Percentiles rank a stretch among this genome's conserved stretches.
phyloP scores from a whole-genome alignment of 2,329 filamentous ascomycete species.

The Fusarium incarnatum region DNA sequence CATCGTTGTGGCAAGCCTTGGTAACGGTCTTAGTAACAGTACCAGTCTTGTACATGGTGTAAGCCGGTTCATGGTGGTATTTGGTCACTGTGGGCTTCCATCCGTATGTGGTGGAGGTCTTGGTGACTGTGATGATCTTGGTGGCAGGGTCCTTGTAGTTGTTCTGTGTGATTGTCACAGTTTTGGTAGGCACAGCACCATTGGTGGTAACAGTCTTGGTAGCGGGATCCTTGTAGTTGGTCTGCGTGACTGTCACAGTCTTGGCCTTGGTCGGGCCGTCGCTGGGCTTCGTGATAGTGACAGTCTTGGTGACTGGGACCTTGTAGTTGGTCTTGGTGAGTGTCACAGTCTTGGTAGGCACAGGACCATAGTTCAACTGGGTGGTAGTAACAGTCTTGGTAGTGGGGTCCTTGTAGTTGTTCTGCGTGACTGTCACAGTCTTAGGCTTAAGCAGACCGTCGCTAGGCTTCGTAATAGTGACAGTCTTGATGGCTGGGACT shows the following conservation, averaged over 20 bases:
- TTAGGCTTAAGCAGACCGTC: neutral
- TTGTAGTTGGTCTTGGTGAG: too few species aligned
- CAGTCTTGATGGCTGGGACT: neutral
- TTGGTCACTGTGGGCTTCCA: slow-evolving; percentile 11
- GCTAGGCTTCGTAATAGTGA: neutral
- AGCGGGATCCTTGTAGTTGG: too few species aligned
- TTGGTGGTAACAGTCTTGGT: too few species aligned
- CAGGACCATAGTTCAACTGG: too few species aligned
- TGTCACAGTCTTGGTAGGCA: too few species aligned
- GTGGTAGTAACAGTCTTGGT: too few species aligned
- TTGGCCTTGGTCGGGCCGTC: neutral
- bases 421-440: neutral
- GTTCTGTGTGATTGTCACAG: too few species aligned
- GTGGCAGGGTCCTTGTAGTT: neutral
- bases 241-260: neutral
- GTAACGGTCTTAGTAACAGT: neutral
- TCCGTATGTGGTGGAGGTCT: neutral
- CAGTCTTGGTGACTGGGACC: neutral
- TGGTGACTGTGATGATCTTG: neutral
- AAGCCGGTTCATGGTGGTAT: slow-evolving; percentile 1
- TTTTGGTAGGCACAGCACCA: too few species aligned
- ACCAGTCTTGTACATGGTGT: slow-evolving; percentile 4
- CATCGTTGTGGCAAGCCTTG: neutral
- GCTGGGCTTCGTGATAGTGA: neutral
- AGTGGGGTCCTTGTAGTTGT: too few species aligned